A percentile compares a stretch with the other conserved stretches of the same genome.
Evolutionary conservation across 208 protist species (phyloP).

Genomic region (Acanthamoeba culbertsoni): DNA sequence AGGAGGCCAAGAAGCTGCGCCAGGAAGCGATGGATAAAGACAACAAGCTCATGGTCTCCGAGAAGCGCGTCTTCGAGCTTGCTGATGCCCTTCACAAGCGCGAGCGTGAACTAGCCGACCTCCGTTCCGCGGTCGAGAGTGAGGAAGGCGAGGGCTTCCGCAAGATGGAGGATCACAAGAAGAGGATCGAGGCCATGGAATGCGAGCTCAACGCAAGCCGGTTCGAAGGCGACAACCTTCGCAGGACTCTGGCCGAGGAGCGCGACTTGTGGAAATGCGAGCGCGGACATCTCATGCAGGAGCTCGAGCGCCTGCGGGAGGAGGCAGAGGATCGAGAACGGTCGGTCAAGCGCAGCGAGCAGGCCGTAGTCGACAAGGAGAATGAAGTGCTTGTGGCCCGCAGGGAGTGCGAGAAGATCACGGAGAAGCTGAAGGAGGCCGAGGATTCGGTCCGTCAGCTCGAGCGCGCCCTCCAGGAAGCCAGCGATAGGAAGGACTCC

Average conservation of each 20-base stretch:
- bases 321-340: background rate
- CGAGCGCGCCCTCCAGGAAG: background rate
- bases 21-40: background rate
- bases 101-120: background rate
- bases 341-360: background rate
- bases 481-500: background rate
- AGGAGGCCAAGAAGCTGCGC: background rate
- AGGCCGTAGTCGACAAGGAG: background rate
- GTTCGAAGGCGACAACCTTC: background rate
- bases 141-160: background rate
- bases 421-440: background rate
- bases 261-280: background rate
- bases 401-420: background rate
- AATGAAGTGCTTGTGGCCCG: background rate
- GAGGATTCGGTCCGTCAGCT: background rate
- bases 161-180: background rate
- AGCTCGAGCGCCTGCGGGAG: background rate
- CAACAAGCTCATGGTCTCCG: background rate
- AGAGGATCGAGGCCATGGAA: background rate
- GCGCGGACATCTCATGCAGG: background rate
- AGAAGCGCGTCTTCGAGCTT: background rate
- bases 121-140: background rate
- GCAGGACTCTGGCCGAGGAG: background rate
- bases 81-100: background rate
- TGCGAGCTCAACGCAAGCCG: background rate